phyloP scores from a whole-genome alignment of 2,329 filamentous ascomycete genomes.

The Phialophora macrospora region DNA sequence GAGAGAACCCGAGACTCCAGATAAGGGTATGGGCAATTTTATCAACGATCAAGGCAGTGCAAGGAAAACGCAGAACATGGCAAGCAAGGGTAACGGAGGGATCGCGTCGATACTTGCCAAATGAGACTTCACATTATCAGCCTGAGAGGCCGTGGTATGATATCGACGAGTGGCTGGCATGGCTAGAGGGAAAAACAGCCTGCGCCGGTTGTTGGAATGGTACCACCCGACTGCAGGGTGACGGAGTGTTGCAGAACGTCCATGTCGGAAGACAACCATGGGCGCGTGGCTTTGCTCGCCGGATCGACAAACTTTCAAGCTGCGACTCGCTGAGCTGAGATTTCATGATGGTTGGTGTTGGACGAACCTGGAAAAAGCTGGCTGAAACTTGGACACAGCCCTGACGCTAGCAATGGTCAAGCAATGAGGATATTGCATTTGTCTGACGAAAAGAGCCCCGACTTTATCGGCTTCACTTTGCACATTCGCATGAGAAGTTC shows the following conservation, averaged over 20 bases:
- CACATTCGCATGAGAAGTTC: background rate
- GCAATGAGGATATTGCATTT: background rate
- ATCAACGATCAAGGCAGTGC: conserved; percentile 5
- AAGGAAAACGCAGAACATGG: conserved; percentile 5
- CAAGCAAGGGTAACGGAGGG: background rate
- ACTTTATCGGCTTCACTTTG: too few species aligned
- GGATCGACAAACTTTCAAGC: conserved; percentile 15
- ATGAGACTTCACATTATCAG: conserved; percentile 4
- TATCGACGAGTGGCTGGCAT: background rate
- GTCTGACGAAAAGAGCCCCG: background rate
- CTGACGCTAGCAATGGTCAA: background rate
- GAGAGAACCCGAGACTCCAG: background rate
- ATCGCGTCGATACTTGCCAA: conserved; percentile 9
- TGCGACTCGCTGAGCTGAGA: conserved; percentile 21
- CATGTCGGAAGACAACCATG: background rate
- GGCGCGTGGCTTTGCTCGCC: conserved; percentile 1
- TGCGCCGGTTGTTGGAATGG: background rate
- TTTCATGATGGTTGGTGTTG: conserved; percentile 23
- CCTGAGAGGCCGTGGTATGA: background rate
- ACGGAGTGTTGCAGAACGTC: conserved; percentile 15
- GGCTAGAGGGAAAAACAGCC: background rate
- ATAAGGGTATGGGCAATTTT: background rate
- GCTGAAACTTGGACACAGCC: conserved; percentile 19
- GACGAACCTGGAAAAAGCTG: conserved; percentile 16
- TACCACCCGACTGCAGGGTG: conserved; percentile 14